Evolutionary conservation across 129 eudicot genomes (phyloP).

Genomic region (Lactuca sativa): DNA sequence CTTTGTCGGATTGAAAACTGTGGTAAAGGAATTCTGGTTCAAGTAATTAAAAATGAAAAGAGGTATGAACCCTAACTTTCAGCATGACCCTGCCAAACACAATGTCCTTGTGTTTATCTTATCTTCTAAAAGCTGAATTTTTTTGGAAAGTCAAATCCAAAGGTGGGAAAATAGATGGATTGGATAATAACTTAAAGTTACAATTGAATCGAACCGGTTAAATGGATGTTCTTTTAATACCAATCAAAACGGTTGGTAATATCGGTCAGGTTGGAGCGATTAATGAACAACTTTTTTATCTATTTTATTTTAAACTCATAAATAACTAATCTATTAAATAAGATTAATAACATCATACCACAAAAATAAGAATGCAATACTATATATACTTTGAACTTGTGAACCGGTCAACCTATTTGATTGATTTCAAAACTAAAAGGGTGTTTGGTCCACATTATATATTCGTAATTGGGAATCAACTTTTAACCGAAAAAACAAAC

Average conservation of each 20-base stretch:
- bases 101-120: slow-evolving; percentile 8
- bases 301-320: too few species aligned
- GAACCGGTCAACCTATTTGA: not conserved
- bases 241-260: not conserved
- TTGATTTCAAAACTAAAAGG: not conserved
- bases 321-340: too few species aligned
- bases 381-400: too few species aligned
- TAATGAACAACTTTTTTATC: too few species aligned
- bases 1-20: slow-evolving; percentile 30
- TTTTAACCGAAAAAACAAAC: too few species aligned
- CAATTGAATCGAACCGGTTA: not conserved
- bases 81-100: slow-evolving; percentile 24
- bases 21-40: slow-evolving; percentile 3
- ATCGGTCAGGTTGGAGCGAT: not conserved
- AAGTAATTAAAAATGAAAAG: slow-evolving; percentile 22
- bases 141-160: slow-evolving; percentile 19
- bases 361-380: too few species aligned
- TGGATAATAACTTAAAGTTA: too few species aligned
- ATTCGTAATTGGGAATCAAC: not conserved
- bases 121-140: slow-evolving; percentile 1
- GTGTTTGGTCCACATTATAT: too few species aligned
- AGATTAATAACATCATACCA: too few species aligned
- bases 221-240: not conserved
- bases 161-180: not conserved
- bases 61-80: slow-evolving; percentile 35